Percentiles rank a stretch among this genome's conserved stretches.
Evolutionary conservation across 1,284 basidiomycete species (phyloP).

Genomic region (Leccinum fuscescens): DNA sequence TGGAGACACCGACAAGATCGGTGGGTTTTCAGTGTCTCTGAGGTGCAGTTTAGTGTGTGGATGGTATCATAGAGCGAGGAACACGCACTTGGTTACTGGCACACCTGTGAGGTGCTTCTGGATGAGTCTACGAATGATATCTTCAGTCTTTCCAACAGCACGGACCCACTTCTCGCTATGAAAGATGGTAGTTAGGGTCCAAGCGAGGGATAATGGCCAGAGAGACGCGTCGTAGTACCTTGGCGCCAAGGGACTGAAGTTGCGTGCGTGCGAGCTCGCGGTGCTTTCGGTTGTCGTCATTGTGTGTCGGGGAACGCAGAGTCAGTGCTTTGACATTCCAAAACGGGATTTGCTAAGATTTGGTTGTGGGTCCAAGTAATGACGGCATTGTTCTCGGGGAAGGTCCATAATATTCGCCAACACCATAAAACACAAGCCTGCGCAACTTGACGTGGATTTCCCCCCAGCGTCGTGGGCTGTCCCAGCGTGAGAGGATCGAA

Average conservation of each 20-base stretch:
- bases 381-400: constrained; percentile 18
- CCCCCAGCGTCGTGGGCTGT: not conserved
- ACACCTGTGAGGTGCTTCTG: constrained; percentile 29
- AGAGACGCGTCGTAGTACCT: constrained; percentile 13
- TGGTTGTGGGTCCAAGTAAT: constrained; percentile 19
- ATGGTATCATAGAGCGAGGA: not conserved
- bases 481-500: constrained; percentile 4
- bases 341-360: constrained; percentile 16
- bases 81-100: constrained; percentile 16
- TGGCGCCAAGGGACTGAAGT: constrained; percentile 29
- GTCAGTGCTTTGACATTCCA: constrained; percentile 21
- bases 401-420: constrained; percentile 1
- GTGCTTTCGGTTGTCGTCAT: constrained; percentile 17
- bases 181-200: not conserved
- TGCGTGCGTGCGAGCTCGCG: constrained; percentile 20
- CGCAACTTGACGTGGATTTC: not conserved
- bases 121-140: constrained; percentile 27
- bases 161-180: constrained; percentile 24
- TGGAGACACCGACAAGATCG: constrained; percentile 1
- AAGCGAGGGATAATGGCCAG: not conserved
- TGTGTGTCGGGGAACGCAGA: not conserved
- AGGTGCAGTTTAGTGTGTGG: not conserved
- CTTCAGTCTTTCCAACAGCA: constrained; percentile 28
- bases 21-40: constrained; percentile 10
- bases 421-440: constrained; percentile 5